These are phyloP conservation scores for Cystofilobasidium capitatum DNA, from an alignment of 768 basidiomycete genomes.

Conservation along the genomic window DNA sequence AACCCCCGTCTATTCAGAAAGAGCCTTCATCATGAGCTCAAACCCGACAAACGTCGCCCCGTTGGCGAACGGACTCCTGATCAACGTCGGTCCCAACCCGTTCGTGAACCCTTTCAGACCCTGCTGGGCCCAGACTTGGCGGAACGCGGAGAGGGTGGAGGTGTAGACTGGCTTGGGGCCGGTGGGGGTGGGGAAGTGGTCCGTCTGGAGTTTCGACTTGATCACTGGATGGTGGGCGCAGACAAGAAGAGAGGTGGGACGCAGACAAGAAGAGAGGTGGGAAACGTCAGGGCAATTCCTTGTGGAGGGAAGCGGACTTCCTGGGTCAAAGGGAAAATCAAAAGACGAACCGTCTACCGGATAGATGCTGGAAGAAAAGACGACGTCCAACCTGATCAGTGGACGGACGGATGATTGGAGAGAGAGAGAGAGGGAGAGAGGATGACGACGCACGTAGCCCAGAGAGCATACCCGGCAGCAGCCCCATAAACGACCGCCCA, in stretches of 20 bases:
- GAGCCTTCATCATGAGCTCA: slow-evolving; percentile 70
- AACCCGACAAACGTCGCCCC: slow-evolving; percentile 95
- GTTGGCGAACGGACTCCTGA: slow-evolving; percentile 75
- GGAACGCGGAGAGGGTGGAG: slow-evolving; percentile 70
- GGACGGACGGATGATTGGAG: no score
- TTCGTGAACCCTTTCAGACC: slow-evolving; percentile 78
- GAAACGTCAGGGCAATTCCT: no score
- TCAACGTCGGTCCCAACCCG: slow-evolving; percentile 83
- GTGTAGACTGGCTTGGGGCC: slow-evolving; percentile 55
- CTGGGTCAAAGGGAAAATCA: not conserved
- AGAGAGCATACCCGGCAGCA: slow-evolving; percentile 73
- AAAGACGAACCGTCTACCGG: slow-evolving; percentile 16
- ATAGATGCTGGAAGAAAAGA: slow-evolving; percentile 11
- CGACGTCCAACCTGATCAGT: no score
- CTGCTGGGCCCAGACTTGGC: slow-evolving; percentile 71
- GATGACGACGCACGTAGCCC: slow-evolving; percentile 30
- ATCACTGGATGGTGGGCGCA: slow-evolving; percentile 52
- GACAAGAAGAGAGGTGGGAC: slow-evolving; percentile 26
- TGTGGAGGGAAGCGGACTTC: no score
- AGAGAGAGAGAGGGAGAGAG: not conserved
- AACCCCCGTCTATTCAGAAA: slow-evolving; percentile 20
- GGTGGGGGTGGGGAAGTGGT: slow-evolving; percentile 61
- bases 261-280: not conserved
- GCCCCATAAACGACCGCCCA: slow-evolving; percentile 83
- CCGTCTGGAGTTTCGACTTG: slow-evolving; percentile 93